Conservation (phyloP, 140 eudicot species). For the Artemisia princeps region DNA sequence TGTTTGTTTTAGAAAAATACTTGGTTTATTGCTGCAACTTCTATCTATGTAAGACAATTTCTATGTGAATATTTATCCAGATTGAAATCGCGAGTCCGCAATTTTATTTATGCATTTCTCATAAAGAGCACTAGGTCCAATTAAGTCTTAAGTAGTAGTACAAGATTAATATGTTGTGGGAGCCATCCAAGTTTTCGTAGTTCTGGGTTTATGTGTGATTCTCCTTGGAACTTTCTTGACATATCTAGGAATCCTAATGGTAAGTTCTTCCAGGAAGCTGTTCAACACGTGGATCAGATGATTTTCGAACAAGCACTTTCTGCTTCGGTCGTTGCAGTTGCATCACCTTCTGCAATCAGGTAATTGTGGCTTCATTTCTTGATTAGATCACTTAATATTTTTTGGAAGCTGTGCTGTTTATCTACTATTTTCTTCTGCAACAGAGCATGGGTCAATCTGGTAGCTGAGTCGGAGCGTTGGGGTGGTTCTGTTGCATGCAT, state of each 20-base stretch:
- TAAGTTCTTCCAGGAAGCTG: constrained; percentile 41
- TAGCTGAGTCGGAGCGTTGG: constrained; percentile 49
- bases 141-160: too few species aligned
- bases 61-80: too few species aligned
- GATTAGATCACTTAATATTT: constrained; percentile 12
- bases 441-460: constrained; percentile 74
- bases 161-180: too few species aligned
- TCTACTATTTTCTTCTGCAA: constrained; percentile 8
- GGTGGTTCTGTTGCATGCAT: constrained; percentile 70
- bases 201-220: neutral
- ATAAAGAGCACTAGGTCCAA: too few species aligned
- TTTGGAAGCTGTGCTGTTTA: neutral
- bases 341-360: constrained; percentile 92
- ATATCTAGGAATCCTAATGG: neutral
- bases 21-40: too few species aligned
- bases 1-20: too few species aligned
- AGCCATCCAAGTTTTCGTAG: too few species aligned
- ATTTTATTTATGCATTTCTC: too few species aligned
- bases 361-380: constrained; percentile 22
- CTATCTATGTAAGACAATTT: too few species aligned
- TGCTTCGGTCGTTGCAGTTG: constrained; percentile 81
- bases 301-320: constrained; percentile 56
- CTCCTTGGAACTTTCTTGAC: neutral
- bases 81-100: too few species aligned
- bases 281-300: constrained; percentile 46